Evolutionary conservation across 2,329 filamentous ascomycete genomes (phyloP).

Genomic region (Alternaria angustiovoidea): DNA sequence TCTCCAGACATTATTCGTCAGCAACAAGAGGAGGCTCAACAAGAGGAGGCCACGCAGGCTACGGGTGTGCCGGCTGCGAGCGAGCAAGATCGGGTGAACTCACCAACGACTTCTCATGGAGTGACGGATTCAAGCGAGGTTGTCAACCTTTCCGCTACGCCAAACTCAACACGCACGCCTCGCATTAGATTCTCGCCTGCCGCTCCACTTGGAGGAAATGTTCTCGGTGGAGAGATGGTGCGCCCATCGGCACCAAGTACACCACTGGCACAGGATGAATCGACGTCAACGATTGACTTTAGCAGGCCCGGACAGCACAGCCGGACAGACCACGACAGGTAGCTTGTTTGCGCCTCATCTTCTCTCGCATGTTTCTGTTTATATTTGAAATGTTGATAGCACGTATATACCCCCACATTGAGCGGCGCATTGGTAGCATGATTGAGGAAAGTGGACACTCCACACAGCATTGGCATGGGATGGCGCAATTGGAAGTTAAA

Average conservation of each 20-base stretch:
- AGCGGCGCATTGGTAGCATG: constrained; percentile 31
- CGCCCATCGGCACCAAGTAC: constrained; percentile 2
- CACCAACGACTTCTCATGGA: constrained; percentile 21
- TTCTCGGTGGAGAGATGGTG: constrained; percentile 27
- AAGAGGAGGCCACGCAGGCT: constrained; percentile 29
- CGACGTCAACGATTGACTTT: constrained; percentile 13
- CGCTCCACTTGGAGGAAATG: constrained; percentile 13
- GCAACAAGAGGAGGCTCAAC: constrained; percentile 26
- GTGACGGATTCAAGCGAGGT: constrained; percentile 20
- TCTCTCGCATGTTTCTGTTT: constrained; percentile 29
- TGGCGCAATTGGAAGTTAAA: constrained; percentile 31
- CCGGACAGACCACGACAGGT: constrained; percentile 44
- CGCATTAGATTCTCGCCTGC: constrained; percentile 39
- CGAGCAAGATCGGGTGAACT: constrained; percentile 25
- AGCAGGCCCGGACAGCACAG: constrained; percentile 16
- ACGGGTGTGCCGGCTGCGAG: constrained; percentile 28
- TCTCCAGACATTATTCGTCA: constrained; percentile 54
- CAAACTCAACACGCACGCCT: constrained; percentile 27
- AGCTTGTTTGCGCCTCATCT: constrained; percentile 16
- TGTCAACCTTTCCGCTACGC: constrained; percentile 18
- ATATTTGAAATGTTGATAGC: constrained; percentile 31
- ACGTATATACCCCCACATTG: constrained; percentile 34
- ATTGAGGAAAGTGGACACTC: constrained; percentile 14
- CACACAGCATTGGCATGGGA: constrained; percentile 38
- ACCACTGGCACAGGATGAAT: constrained; percentile 6